phyloP scores from a whole-genome alignment of 169 alveolate genomes.

The Eimeria tenella region DNA sequence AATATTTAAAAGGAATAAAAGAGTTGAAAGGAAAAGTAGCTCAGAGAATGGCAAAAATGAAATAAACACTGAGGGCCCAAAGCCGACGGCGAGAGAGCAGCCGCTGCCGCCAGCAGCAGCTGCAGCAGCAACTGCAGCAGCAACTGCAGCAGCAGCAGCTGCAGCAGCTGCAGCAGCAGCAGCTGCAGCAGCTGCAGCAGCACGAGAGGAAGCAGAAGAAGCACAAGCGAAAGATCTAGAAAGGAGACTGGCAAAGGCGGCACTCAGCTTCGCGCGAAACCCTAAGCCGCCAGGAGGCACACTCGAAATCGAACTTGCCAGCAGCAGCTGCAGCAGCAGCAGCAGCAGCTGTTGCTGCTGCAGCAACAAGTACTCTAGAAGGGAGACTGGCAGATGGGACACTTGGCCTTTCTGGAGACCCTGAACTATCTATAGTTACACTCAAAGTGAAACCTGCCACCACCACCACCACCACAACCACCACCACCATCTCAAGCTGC shows the following conservation, averaged over 20 bases:
- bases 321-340: too few relatives aligned
- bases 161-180: not conserved
- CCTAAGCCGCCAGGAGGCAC: slow-evolving; percentile 87
- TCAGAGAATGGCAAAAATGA: too few relatives aligned
- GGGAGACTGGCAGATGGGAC: slow-evolving; percentile 87
- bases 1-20: too few relatives aligned
- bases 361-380: too few relatives aligned
- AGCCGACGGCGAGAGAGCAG: too few relatives aligned
- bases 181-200: not conserved
- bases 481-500: too few relatives aligned
- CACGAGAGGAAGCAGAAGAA: not conserved
- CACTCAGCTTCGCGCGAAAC: slow-evolving; percentile 86
- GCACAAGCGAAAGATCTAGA: not conserved
- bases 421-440: slow-evolving; percentile 88
- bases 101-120: too few relatives aligned
- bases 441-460: slow-evolving; percentile 82
- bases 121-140: not conserved
- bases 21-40: too few relatives aligned
- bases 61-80: too few relatives aligned
- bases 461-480: too few relatives aligned
- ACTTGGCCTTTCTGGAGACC: slow-evolving; percentile 85
- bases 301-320: slow-evolving; percentile 83
- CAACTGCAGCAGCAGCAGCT: not conserved
- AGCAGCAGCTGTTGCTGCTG: too few relatives aligned
- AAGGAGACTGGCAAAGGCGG: slow-evolving; percentile 84